phyloP scores from a whole-genome alignment of 805 yeast species.

The Candida dajiaensis region DNA sequence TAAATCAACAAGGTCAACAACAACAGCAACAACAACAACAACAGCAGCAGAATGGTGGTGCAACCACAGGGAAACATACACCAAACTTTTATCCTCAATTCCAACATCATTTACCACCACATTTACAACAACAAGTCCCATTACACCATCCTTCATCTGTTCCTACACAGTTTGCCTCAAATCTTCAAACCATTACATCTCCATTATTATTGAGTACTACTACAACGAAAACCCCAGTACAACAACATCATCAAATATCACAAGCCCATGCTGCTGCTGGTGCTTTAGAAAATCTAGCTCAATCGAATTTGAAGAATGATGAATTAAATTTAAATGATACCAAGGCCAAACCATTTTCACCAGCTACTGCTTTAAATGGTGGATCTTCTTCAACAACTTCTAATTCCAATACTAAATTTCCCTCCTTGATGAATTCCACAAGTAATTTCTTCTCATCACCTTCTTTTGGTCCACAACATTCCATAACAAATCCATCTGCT shows the following conservation, averaged over 20 bases:
- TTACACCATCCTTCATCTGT: constrained; percentile 57
- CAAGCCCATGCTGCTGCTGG: constrained; percentile 27
- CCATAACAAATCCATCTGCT: constrained; percentile 23
- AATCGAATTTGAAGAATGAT: constrained; percentile 5
- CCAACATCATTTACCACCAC: constrained; percentile 26
- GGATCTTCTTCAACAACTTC: constrained; percentile 1
- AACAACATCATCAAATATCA: constrained; percentile 29
- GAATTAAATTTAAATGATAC: constrained; percentile 2
- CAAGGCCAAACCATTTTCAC: constrained; percentile 19
- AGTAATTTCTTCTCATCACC: constrained; percentile 32
- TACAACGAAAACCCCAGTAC: constrained; percentile 23
- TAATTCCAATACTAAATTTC: constrained; percentile 9
- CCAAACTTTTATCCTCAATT: constrained; percentile 17
- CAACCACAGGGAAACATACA: constrained; percentile 7
- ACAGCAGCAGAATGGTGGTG: too few relatives aligned
- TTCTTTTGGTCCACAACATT: constrained; percentile 40
- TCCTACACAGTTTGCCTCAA: constrained; percentile 66
- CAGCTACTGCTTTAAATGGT: constrained; percentile 19
- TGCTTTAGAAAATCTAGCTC: constrained; percentile 20
- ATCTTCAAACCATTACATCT: constrained; percentile 55
- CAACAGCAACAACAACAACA: too few relatives aligned
- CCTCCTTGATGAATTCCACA: constrained; percentile 18
- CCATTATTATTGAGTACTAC: constrained; percentile 53
- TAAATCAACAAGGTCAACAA: background rate
- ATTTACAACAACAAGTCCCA: constrained; percentile 26